Percentiles rank a stretch among this genome's conserved stretches.
Evolutionary conservation across 352 stramenopile genomes (phyloP).

Genomic region (Hyaloperonospora arabidopsidis): DNA sequence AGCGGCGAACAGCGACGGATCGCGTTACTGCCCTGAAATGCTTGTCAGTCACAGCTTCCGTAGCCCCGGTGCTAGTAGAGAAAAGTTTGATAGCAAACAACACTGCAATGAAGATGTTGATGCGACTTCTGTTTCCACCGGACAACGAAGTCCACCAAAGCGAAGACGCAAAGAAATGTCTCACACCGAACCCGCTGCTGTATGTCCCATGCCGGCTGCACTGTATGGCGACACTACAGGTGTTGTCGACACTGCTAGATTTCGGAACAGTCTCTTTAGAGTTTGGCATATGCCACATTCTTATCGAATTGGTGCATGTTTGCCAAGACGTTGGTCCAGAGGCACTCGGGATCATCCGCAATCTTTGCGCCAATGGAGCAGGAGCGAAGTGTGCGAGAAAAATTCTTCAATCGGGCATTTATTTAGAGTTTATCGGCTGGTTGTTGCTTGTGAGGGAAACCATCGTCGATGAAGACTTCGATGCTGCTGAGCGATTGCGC

Average conservation of each 20-base stretch:
- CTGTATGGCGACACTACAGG: constrained; percentile 48
- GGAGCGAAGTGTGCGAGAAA: constrained; percentile 42
- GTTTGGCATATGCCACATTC: constrained; percentile 65
- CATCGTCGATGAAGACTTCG: constrained; percentile 57
- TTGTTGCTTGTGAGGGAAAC: constrained; percentile 54
- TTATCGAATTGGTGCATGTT: constrained; percentile 69
- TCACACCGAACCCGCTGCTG: constrained; percentile 48
- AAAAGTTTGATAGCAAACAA: constrained; percentile 43
- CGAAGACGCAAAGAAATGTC: constrained; percentile 38
- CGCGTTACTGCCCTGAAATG: constrained; percentile 62
- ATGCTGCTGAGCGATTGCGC: constrained; percentile 43
- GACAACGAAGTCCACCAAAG: constrained; percentile 71
- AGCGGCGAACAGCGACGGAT: constrained; percentile 41
- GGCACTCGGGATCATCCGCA: constrained; percentile 53
- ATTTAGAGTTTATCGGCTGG: constrained; percentile 77
- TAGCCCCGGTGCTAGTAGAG: constrained; percentile 54
- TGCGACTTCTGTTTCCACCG: constrained; percentile 65
- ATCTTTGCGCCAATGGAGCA: constrained; percentile 47
- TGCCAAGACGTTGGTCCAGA: constrained; percentile 47
- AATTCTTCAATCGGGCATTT: constrained; percentile 64
- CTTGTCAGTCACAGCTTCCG: constrained; percentile 45
- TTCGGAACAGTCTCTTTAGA: constrained; percentile 47
- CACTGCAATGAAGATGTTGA: constrained; percentile 62
- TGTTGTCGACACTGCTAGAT: constrained; percentile 44
- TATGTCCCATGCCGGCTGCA: constrained; percentile 58